Conservation (phyloP, 1,284 basidiomycete genomes). For the Cryptococcus floricola region DNA sequence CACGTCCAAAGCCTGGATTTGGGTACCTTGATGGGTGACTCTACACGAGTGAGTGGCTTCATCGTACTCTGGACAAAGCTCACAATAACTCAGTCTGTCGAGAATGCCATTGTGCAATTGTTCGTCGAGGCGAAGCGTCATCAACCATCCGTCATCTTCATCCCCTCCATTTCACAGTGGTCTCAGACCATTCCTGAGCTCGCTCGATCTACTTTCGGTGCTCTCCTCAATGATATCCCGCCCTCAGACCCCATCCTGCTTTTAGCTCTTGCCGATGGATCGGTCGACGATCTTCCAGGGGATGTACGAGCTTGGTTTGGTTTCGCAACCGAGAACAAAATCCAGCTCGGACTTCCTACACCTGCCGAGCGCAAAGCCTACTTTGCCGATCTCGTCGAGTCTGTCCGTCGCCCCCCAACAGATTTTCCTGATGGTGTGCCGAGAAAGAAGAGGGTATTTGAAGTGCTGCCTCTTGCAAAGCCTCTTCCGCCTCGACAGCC, state of each 20-base stretch:
- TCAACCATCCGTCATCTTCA: constrained; percentile 92
- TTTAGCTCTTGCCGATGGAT: constrained; percentile 80
- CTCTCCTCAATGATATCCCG: constrained; percentile 84
- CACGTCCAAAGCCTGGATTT: constrained; percentile 92
- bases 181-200: constrained; percentile 78
- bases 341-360: constrained; percentile 59
- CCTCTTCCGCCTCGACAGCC: constrained; percentile 81
- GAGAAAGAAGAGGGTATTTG: constrained; percentile 76
- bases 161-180: constrained; percentile 86
- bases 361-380: constrained; percentile 65
- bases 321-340: constrained; percentile 65
- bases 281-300: constrained; percentile 64
- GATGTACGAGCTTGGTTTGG: constrained; percentile 96
- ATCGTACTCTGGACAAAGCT: not conserved
- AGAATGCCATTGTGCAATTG: constrained; percentile 91
- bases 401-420: constrained; percentile 71
- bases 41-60: constrained; percentile 68
- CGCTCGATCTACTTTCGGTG: constrained; percentile 75
- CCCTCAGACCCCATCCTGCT: constrained; percentile 90
- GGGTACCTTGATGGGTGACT: constrained; percentile 82
- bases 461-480: constrained; percentile 81
- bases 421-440: constrained; percentile 88
- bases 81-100: constrained; percentile 61
- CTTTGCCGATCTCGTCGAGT: constrained; percentile 68
- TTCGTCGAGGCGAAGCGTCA: constrained; percentile 97